A percentile compares a stretch with the other conserved stretches of the same genome.
These are phyloP conservation scores for Hansenula sp. DNA, from an alignment of 1,139 yeast species.

Conservation along the genomic window DNA sequence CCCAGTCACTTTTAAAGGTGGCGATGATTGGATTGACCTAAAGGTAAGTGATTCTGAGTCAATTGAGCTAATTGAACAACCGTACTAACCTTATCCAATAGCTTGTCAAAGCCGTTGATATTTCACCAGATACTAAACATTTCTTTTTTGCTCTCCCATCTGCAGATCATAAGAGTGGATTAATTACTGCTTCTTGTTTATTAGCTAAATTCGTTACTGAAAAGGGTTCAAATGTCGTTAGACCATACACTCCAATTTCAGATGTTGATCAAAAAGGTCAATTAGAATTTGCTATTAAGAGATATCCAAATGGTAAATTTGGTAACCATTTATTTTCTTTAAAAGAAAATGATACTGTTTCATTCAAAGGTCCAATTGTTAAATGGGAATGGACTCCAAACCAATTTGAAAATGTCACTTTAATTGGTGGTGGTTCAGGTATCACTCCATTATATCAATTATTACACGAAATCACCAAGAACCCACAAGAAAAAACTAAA, in stretches of 20 bases:
- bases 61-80: not conserved
- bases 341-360: conserved; percentile 73
- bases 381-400: conserved; percentile 94
- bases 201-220: conserved; percentile 77
- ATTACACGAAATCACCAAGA: conserved; percentile 59
- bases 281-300: conserved; percentile 79
- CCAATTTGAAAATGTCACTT: conserved; percentile 70
- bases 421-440: conserved; percentile 96
- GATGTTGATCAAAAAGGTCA: conserved; percentile 67
- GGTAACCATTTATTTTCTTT: conserved; percentile 68
- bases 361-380: conserved; percentile 91
- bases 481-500: conserved; percentile 84
- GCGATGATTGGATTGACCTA: conserved; percentile 77
- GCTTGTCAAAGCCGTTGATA: conserved; percentile 49
- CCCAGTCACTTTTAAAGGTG: conserved; percentile 59
- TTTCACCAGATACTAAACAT: conserved; percentile 58
- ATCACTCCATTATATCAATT: conserved; percentile 93
- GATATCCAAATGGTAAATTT: conserved; percentile 81
- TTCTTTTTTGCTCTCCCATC: conserved; percentile 70
- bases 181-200: conserved; percentile 74
- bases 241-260: conserved; percentile 95
- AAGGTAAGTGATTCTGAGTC: conserved; percentile 27
- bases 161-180: conserved; percentile 69
- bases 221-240: conserved; percentile 83
- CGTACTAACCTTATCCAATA: not conserved